Evolutionary conservation across 768 basidiomycete species (phyloP), one percentile per base, ranked within the genome.

Genomic region (Rhodotorula kratochvilovae): DNA sequence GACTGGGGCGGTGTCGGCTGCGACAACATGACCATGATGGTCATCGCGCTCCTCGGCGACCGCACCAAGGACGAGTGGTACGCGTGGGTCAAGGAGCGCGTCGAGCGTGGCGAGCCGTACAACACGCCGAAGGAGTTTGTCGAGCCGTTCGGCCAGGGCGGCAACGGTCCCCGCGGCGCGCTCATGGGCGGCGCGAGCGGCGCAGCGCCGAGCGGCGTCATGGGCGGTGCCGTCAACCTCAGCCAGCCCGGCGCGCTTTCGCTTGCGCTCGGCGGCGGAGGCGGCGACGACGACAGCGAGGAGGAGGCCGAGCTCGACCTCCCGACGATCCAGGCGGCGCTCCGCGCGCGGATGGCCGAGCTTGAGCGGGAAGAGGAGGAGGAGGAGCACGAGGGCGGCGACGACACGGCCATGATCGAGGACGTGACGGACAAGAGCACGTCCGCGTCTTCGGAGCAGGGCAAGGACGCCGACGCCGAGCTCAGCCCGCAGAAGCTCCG

Each of bases 11-110:
- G 96, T 21, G 91, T 97, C 73, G 96, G 96, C 29, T 97, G 95
- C 80, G 96, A 99, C 82, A 98, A 99, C 83, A 99, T 99, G 96
- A 99, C 96, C 0, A 83, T 96, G 60, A 85, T 97, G 76, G 86
- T 99, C 63, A 85, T 98, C 67, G 96, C 91, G 13, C 81, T 99
- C 56, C 85, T 94, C 43, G 85, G 90, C 72, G 94, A 91, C 51
- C 87, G 87, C 70, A 90, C 91, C n/a, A 86, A 88, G 80, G 89
- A 90, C 74, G 87, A 93, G 78, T 98, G 96, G 96, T 90, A 90
- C 77, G 79, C 85, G 48, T 97, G 95, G 95, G 81, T 99, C 68
- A 86, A 84, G 57, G 86, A 92, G 61, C 87, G 94, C 50, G 90
- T 94, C 58, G 85, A 91, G 79, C 84, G 83, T 31, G 83, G 86